Percentiles rank a stretch among this genome's conserved stretches.
These are phyloP conservation scores for Calonectria naviculata DNA, from an alignment of 2,329 filamentous ascomycete species.

Conservation along the genomic window DNA sequence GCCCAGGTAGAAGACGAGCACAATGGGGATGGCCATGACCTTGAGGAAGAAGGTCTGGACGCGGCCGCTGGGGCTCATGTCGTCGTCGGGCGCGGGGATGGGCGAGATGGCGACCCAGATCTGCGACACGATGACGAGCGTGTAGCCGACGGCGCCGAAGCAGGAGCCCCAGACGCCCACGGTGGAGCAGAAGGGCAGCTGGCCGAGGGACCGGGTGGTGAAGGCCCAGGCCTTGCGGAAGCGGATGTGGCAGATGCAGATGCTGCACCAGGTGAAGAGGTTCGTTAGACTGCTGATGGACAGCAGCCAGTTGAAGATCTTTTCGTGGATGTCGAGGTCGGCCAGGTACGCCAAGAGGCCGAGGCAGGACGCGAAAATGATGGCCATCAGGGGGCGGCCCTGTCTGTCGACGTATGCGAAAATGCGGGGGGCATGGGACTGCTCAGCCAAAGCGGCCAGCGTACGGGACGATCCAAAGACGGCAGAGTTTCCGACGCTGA, in stretches of 20 bases:
- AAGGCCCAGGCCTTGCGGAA: slow-evolving; percentile 83
- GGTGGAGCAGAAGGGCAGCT: slow-evolving; percentile 85
- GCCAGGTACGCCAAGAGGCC: slow-evolving; percentile 85
- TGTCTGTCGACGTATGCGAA: slow-evolving; percentile 85
- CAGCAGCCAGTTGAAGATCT: slow-evolving; percentile 83
- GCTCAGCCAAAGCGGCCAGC: slow-evolving; percentile 88
- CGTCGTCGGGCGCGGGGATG: slow-evolving; percentile 59
- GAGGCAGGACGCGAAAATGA: slow-evolving; percentile 72
- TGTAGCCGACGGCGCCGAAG: slow-evolving; percentile 82
- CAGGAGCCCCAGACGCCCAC: slow-evolving; percentile 84
- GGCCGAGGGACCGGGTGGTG: slow-evolving; percentile 74
- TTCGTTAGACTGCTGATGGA: slow-evolving; percentile 78
- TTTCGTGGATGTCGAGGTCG: slow-evolving; percentile 66
- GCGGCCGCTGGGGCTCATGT: slow-evolving; percentile 55
- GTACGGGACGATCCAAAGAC: slow-evolving; percentile 93
- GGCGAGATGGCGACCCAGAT: slow-evolving; percentile 90
- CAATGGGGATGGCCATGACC: slow-evolving; percentile 77
- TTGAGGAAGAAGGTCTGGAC: slow-evolving; percentile 78
- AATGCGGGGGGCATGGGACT: slow-evolving; percentile 82
- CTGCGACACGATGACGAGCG: slow-evolving; percentile 81
- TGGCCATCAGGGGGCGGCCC: slow-evolving; percentile 83
- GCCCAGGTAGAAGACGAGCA: slow-evolving; percentile 73
- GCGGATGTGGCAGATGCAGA: slow-evolving; percentile 89
- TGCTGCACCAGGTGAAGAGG: slow-evolving; percentile 84
- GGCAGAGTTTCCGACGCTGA: slow-evolving; percentile 91